Conservation (phyloP, 805 yeast genomes). For the Metschnikowia rubicola region DNA sequence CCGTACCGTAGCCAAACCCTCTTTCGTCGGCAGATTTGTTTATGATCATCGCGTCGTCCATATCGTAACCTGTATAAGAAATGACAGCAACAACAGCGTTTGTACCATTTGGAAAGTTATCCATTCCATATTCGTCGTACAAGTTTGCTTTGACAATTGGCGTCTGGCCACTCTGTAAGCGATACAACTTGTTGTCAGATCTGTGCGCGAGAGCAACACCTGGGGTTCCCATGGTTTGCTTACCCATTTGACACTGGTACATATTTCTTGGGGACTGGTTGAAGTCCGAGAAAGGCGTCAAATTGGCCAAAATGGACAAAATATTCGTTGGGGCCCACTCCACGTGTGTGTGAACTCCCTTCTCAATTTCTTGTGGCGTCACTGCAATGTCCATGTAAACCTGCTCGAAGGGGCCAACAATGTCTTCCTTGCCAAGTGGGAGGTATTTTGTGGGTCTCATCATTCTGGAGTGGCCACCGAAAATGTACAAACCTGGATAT, state of each 20-base stretch:
- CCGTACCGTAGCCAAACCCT: conserved; percentile 97
- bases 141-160: conserved; percentile 93
- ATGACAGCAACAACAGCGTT: conserved; percentile 99
- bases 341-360: conserved; percentile 82
- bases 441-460: conserved; percentile 91
- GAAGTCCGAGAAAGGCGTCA: conserved; percentile 97
- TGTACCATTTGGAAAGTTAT: conserved; percentile 96
- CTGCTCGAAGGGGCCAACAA: conserved; percentile 97
- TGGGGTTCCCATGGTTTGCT: conserved; percentile 99
- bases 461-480: conserved; percentile 93
- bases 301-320: conserved; percentile 88
- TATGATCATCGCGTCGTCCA: conserved; percentile 99
- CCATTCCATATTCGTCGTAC: conserved; percentile 96
- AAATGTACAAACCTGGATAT: conserved; percentile 90
- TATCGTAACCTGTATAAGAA: conserved; percentile 98
- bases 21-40: conserved; percentile 97
- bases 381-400: conserved; percentile 96
- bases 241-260: conserved; percentile 99
- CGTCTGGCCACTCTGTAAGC: conserved; percentile 92
- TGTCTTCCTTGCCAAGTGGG: conserved; percentile 78
- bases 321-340: conserved; percentile 95
- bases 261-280: conserved; percentile 99
- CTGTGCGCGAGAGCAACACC: conserved; percentile 92
- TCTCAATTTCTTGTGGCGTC: conserved; percentile 83
- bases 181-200: conserved; percentile 90